Conservation (phyloP, 768 basidiomycete genomes). For the Hemileccinum impolitum region DNA sequence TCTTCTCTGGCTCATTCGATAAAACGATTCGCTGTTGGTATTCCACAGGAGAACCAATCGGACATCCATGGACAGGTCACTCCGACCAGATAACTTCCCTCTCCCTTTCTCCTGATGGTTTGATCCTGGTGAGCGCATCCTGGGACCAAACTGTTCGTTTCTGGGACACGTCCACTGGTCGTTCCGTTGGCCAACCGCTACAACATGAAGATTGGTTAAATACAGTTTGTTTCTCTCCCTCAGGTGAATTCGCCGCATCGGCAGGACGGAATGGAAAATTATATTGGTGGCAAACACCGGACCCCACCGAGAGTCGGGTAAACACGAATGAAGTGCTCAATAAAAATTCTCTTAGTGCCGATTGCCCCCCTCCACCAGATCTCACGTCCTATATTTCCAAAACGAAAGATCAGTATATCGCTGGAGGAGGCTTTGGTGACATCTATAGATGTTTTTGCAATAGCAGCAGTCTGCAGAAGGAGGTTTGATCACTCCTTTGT, state of each 20-base stretch:
- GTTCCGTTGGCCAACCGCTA: not conserved
- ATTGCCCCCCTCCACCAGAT: not conserved
- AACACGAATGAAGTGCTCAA: not conserved
- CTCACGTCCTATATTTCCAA: slow-evolving; percentile 6
- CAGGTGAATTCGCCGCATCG: no score
- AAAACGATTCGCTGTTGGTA: not conserved
- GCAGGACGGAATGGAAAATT: no score
- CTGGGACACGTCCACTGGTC: not conserved
- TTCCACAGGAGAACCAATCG: not conserved
- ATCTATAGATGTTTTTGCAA: slow-evolving; percentile 11
- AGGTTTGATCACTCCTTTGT: not conserved
- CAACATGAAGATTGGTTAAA: not conserved
- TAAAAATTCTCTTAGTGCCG: not conserved
- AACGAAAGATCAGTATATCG: not conserved
- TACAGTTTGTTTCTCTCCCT: slow-evolving; percentile 3
- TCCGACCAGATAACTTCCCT: not conserved
- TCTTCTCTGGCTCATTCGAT: not conserved
- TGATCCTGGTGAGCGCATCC: not conserved
- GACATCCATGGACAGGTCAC: not conserved
- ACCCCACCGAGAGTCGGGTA: no score
- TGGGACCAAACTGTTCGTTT: not conserved
- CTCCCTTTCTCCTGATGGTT: slow-evolving; percentile 1
- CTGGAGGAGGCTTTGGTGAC: slow-evolving; percentile 15
- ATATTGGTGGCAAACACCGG: no score
- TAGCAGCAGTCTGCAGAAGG: not conserved